Evolutionary conservation across 2,329 filamentous ascomycete genomes (phyloP), one percentile per base, ranked within the genome.

Genomic region (Colletotrichum zoysiae): DNA sequence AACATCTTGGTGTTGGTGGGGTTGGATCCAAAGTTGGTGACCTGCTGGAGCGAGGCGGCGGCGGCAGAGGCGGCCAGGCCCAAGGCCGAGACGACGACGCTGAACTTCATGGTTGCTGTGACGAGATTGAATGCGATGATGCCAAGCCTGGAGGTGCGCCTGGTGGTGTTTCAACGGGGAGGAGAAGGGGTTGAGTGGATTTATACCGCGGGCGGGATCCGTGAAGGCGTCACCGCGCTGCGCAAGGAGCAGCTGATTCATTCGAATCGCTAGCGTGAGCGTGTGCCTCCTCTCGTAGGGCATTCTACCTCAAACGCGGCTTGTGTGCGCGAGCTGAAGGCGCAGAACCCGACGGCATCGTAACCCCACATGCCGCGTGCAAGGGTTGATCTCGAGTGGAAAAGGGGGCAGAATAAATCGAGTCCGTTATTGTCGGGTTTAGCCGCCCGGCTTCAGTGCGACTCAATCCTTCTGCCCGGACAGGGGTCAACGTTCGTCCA

Each of bases 11-110:
- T 74, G 14, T 74, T 75, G 11, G 75, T 75, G 5, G 78, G 70
- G 71, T 79, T 78, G 20, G 74, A 73, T 20, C 77, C 78, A 35
- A 78, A 79, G 74, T 75, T 75, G 63, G 62, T 75, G 23, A 79
- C 75, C 63, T 77, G 78, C 38, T 75, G 76, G 48, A 80, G 76
- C 14, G 75, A 73, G n/a, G 75, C 74, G 26, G 77, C 74, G 38
- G 56, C 6, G 40, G 71, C 65, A 65, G 73, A 66, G 51, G 71
- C 73, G 46, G 67, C 76, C 69, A 78, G 73, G 73, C 69, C 58
- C 58, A 71, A 33, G 58, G 51, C 59, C 51, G 69, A 71, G 44
- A 69, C 35, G 35, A 69, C 48, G 50, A 33, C 58, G 65, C 26
- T 59, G 59, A 71, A 26, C 65, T 68, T 71, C 69, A 71, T 71